These are phyloP conservation scores for Lepidium africanum DNA, from an alignment of 345 rosid genomes.

Conservation along the genomic window DNA sequence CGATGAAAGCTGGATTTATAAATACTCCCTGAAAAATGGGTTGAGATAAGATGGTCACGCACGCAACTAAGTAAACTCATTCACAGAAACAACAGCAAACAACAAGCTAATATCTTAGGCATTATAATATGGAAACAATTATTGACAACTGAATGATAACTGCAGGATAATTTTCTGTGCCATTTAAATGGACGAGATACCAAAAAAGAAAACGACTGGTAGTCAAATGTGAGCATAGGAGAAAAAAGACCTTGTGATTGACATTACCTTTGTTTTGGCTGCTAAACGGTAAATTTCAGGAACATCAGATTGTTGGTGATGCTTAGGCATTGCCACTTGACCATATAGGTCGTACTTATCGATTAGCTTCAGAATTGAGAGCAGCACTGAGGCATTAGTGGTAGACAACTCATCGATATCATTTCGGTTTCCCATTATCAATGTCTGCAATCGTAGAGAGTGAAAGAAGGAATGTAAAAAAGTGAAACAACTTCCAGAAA, in stretches of 20 bases:
- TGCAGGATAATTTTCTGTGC: neutral
- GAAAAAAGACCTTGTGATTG: neutral
- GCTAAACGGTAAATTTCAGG: conserved; percentile 73
- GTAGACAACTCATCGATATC: conserved; percentile 68
- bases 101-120: neutral
- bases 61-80: neutral
- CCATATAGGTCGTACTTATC: conserved; percentile 77
- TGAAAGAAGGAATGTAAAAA: neutral
- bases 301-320: conserved; percentile 73
- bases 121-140: neutral
- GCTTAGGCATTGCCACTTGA: conserved; percentile 80
- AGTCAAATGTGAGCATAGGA: neutral
- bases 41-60: neutral
- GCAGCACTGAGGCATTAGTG: conserved; percentile 58
- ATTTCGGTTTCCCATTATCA: conserved; percentile 77
- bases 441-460: conserved; percentile 39
- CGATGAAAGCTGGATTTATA: conserved; percentile 86
- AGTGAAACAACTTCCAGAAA: neutral
- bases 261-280: conserved; percentile 65
- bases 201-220: neutral
- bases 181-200: neutral
- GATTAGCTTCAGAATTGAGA: conserved; percentile 63
- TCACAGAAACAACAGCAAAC: neutral
- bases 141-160: neutral
- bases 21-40: conserved; percentile 59